Conservation (phyloP, 805 yeast genomes). For the Metschnikowia gelsemii region DNA sequence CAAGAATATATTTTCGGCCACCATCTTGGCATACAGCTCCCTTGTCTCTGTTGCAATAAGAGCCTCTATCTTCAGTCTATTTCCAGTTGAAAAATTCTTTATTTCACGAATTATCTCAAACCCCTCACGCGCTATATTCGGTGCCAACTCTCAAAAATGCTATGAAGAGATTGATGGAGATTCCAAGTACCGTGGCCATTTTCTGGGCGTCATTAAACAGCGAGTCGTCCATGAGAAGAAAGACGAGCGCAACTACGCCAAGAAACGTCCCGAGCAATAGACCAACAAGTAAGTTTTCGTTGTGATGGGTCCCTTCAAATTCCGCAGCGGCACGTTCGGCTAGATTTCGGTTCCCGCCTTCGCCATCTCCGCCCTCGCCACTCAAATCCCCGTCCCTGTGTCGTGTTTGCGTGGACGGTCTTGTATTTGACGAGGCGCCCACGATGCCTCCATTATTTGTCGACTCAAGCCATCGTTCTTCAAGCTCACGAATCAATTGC, state of each 20-base stretch:
- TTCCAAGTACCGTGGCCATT: slow-evolving; percentile 72
- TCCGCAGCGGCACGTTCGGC: slow-evolving; percentile 25
- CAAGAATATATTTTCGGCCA: no score
- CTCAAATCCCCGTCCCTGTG: background rate
- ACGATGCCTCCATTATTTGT: slow-evolving; percentile 48
- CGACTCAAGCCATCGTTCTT: slow-evolving; percentile 86
- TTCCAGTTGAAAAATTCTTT: no score
- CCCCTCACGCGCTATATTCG: slow-evolving; percentile 8
- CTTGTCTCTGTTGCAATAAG: no score
- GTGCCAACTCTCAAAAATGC: slow-evolving; percentile 50
- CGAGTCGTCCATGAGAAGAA: slow-evolving; percentile 59
- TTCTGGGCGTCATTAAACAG: slow-evolving; percentile 60
- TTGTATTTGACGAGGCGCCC: background rate
- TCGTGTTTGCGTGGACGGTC: background rate
- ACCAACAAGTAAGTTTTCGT: slow-evolving; percentile 69
- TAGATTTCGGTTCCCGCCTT: slow-evolving; percentile 9
- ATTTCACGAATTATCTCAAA: no score
- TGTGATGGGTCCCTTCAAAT: slow-evolving; percentile 37
- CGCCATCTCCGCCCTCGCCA: slow-evolving; percentile 2
- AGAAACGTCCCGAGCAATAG: slow-evolving; percentile 70
- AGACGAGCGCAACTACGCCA: slow-evolving; percentile 64
- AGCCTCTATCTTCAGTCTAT: no score
- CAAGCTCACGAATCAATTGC: slow-evolving; percentile 56
- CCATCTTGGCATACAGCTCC: no score
- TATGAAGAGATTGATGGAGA: slow-evolving; percentile 64